These are phyloP conservation scores for Geotrichum cucujoidarum DNA, from an alignment of 1,139 yeast species.

Conservation along the genomic window DNA sequence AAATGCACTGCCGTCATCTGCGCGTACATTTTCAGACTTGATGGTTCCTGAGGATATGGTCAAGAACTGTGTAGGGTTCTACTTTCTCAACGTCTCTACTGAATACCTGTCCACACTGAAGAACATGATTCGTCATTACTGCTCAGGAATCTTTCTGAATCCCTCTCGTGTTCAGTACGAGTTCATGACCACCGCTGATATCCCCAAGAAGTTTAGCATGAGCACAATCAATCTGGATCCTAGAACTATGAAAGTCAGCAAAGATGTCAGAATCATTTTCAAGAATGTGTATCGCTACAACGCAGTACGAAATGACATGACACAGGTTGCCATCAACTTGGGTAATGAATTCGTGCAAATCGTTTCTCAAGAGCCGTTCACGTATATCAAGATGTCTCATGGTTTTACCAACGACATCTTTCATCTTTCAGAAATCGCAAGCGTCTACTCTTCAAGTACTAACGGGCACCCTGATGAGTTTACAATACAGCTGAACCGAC, in stretches of 20 bases:
- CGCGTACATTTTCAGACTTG: conserved; percentile 24
- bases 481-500: conserved; percentile 43
- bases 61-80: conserved; percentile 51
- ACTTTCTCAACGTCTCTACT: conserved; percentile 60
- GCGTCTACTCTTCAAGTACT: conserved; percentile 47
- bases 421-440: conserved; percentile 41
- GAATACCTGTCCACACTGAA: conserved; percentile 38
- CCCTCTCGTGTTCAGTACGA: conserved; percentile 28
- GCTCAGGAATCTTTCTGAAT: conserved; percentile 26
- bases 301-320: conserved; percentile 15
- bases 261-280: conserved; percentile 27
- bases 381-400: conserved; percentile 39
- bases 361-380: conserved; percentile 46
- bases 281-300: conserved; percentile 20
- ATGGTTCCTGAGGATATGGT: conserved; percentile 47
- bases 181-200: conserved; percentile 28
- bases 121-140: conserved; percentile 24
- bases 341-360: conserved; percentile 69
- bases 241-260: conserved; percentile 24
- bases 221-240: conserved; percentile 27
- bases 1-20: conserved; percentile 35
- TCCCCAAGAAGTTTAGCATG: conserved; percentile 25
- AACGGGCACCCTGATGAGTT: conserved; percentile 47
- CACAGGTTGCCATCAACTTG: conserved; percentile 51
- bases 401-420: conserved; percentile 29